Evolutionary conservation across 2,329 filamentous ascomycete species (phyloP).

Genomic region (Neonectria punicea): DNA sequence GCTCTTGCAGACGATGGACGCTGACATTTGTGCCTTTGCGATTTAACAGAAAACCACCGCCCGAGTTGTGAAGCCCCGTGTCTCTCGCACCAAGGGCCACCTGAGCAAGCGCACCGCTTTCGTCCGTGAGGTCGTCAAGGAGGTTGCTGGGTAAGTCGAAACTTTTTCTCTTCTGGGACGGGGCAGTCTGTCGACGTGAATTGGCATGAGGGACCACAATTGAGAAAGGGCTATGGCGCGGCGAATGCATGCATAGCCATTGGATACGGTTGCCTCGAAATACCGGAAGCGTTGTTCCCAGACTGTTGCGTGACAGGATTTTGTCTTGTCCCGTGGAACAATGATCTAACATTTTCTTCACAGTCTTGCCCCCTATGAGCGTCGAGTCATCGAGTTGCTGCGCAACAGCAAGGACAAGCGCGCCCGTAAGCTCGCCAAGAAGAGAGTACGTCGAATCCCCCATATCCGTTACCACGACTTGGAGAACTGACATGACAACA

Average conservation of each 20-base stretch:
- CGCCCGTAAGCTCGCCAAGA: constrained; percentile 98
- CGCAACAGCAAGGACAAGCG: constrained; percentile 99
- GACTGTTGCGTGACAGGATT: neutral
- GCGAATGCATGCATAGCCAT: neutral
- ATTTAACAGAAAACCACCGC: constrained; percentile 80
- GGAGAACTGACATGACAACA: constrained; percentile 52
- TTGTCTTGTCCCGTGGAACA: neutral
- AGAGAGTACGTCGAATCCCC: constrained; percentile 75
- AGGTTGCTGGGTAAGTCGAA: constrained; percentile 88
- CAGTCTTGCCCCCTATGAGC: constrained; percentile 93
- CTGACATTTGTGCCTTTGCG: constrained; percentile 57
- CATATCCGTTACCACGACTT: constrained; percentile 11
- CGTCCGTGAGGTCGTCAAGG: constrained; percentile 97
- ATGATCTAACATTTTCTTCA: constrained; percentile 40
- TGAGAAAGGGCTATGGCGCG: neutral
- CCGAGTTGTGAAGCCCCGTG: constrained; percentile 80
- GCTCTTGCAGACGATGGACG: constrained; percentile 69
- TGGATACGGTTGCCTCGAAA: neutral
- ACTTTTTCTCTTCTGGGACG: constrained; percentile 9
- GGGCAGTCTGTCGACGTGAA: neutral
- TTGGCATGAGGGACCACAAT: neutral
- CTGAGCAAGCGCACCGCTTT: constrained; percentile 97
- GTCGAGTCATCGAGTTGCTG: constrained; percentile 98
- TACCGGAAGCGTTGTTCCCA: neutral
- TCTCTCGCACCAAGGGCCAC: constrained; percentile 92